Evolutionary conservation across 495 filamentous ascomycete species (phyloP), one percentile per base, ranked within the genome.

Genomic region (Aspergillus funiculosus): DNA sequence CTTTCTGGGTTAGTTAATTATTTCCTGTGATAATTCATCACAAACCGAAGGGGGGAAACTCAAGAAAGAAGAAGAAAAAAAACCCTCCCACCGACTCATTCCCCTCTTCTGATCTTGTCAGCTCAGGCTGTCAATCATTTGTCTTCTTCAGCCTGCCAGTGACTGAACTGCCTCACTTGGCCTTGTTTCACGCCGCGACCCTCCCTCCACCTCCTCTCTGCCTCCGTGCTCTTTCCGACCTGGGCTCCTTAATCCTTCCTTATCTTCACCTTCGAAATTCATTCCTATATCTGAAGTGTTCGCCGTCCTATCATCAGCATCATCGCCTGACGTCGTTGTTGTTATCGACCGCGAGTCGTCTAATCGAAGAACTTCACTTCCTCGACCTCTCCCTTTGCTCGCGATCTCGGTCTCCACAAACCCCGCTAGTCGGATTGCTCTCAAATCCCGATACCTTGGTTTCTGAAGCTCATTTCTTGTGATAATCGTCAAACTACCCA

Each of bases 111-210:
- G 28, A n/a, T 31, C 37, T 43, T 45, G 47, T 52, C 51, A 50
- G 45, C 48, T 39, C 54, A 51, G 37, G 38, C 52, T 53, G 41
- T 56, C 52, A 57, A 57, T 61, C 53, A 46, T 53, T 60, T 48
- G 44, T 54, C 48, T 42, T 48, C 48, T 36, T 36, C 46, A 51
- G 48, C 46, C 45, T 53, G 46, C 38, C 46, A 47, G 31, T 46
- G 26, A 48, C 38, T 37, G 19, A 49, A 38, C 43, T 47, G 48
- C 39, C 52, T 54, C 19, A 35, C 35, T 29, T 22, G 29, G 35
- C 39, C 36, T 48, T 50, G 53, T 52, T 46, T 51, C 40, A 49
- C 48, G 47, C 48, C 46, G 49, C 49, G 34, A 37, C 39, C 46
- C 40, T 43, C 26, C 24, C 29, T 17, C 44, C 39, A 39, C 42